phyloP scores from a whole-genome alignment of 2,329 filamentous ascomycete genomes.

The Ophiostoma sp. region DNA sequence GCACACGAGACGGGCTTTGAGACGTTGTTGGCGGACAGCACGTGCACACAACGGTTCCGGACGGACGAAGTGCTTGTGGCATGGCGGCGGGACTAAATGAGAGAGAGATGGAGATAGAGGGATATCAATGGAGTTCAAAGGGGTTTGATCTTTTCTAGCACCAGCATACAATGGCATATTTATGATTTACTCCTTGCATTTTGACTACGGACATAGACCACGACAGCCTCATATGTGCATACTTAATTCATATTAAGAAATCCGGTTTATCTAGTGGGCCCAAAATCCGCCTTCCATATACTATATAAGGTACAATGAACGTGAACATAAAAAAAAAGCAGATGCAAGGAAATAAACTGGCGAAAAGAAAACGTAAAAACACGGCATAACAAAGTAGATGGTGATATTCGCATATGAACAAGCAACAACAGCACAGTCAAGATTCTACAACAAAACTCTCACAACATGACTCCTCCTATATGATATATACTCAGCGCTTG shows the following conservation, averaged over 20 bases:
- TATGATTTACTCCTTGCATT: neutral
- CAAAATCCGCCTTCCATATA: conserved; percentile 9
- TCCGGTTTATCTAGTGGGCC: neutral
- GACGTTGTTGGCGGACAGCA: conserved; percentile 76
- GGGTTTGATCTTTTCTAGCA: neutral
- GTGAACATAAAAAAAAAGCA: neutral
- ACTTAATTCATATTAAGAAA: neutral
- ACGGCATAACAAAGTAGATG: neutral
- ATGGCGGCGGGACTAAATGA: conserved; percentile 63
- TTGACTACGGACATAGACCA: neutral
- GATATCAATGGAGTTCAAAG: neutral
- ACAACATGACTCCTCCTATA: neutral
- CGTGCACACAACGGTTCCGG: conserved; percentile 79
- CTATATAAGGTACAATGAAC: neutral
- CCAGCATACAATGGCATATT: neutral
- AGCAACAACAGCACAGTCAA: neutral
- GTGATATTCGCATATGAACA: neutral
- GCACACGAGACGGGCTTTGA: conserved; percentile 79
- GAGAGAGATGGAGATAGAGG: conserved; percentile 16
- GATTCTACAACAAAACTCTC: neutral
- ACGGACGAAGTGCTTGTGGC: conserved; percentile 79
- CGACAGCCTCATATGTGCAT: neutral
- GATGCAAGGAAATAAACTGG: neutral
- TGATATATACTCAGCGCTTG: conserved; percentile 29
- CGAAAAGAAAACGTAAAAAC: neutral